A percentile compares a stretch with the other conserved stretches of the same genome.
phyloP scores from a whole-genome alignment of 192 early-diverging fungal species.

The Mortierella alpina region DNA sequence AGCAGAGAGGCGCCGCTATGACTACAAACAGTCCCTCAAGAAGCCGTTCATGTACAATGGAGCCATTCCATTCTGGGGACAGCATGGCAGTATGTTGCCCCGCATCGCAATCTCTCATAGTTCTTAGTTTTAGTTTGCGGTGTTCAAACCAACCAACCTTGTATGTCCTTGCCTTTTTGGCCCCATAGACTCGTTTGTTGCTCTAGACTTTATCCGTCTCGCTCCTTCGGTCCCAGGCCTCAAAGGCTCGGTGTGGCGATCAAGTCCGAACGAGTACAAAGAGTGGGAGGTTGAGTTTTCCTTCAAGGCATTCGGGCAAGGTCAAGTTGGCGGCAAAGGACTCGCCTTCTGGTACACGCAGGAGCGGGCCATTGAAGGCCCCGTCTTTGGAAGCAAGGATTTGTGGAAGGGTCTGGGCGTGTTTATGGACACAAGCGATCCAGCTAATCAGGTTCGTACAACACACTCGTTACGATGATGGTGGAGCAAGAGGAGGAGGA shows the following conservation, averaged over 20 bases:
- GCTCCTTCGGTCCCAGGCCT: slow-evolving; percentile 70
- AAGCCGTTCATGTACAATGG: slow-evolving; percentile 64
- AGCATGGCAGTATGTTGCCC: slow-evolving; percentile 54
- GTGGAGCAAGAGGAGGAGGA: neutral
- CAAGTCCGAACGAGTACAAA: slow-evolving; percentile 60
- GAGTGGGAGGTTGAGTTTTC: slow-evolving; percentile 83
- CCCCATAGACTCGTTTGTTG: slow-evolving; percentile 48
- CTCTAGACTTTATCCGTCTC: slow-evolving; percentile 67
- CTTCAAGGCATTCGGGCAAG: slow-evolving; percentile 70
- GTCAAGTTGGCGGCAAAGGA: slow-evolving; percentile 77
- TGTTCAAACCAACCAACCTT: neutral
- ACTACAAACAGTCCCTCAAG: slow-evolving; percentile 75
- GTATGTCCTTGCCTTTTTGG: neutral
- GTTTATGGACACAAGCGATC: slow-evolving; percentile 72
- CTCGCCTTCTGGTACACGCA: slow-evolving; percentile 88
- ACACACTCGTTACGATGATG: neutral
- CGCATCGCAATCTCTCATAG: slow-evolving; percentile 3
- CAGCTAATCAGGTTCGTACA: slow-evolving; percentile 45
- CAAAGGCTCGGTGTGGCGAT: slow-evolving; percentile 71
- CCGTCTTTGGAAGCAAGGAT: slow-evolving; percentile 75
- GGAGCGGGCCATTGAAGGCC: slow-evolving; percentile 61
- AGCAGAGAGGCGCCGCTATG: slow-evolving; percentile 53
- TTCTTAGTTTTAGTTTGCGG: neutral
- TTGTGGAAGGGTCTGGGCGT: slow-evolving; percentile 74
- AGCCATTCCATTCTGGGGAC: slow-evolving; percentile 64